Evolutionary conservation across 768 basidiomycete species (phyloP), one percentile per base, ranked within the genome.

Genomic region (Leucocoprinus sp.): DNA sequence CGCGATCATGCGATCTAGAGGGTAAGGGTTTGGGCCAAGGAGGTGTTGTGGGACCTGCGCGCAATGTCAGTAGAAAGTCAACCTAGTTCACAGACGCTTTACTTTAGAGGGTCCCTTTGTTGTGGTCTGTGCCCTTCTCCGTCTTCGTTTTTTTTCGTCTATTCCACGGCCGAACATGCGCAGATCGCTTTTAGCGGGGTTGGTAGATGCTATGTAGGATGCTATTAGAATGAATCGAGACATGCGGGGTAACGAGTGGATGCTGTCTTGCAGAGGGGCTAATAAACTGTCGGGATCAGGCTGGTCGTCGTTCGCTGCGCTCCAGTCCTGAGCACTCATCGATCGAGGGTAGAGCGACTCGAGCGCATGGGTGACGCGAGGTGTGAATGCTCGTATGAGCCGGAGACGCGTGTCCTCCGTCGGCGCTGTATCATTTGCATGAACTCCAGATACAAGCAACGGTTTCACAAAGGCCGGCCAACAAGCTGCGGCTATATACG

Each of bases 391-490:
- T 6, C 71, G 71, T 31, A 67, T 69, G 19, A 90, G 68, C 2
- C 85, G 80, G 57, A 88, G 68, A n/a, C 83, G 75, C 11, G 72
- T 68, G 38, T 81, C 76, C 49, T 79, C 79, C 3, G 64, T 53
- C 0, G 79, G 31, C 4, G 31, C 31, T 5, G 11, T 12, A 31
- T 11, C 14, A 4, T 8, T 5, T 11, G 6, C 14, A n/a, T 31
- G n/a, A 11, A 15, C 37, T 33, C 6, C 38, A 34, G 1, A 86
- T 57, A n/a, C n/a, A n/a, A n/a, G n/a, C 11, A 90, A 56, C 0
- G 87, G 86, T 43, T 78, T 72, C 1, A 82, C 72, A 53, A 88
- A 90, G 2, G 79, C 82, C 0, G 87, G 84, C 87, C 89, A 91
- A 17, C 80, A 72, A 5, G 88, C 83, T 0, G 82, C 79, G 2